Evolutionary conservation across 202 grass and related monocot species (phyloP), one percentile per base, ranked within the genome.

Genomic region (Panicum virgatum): DNA sequence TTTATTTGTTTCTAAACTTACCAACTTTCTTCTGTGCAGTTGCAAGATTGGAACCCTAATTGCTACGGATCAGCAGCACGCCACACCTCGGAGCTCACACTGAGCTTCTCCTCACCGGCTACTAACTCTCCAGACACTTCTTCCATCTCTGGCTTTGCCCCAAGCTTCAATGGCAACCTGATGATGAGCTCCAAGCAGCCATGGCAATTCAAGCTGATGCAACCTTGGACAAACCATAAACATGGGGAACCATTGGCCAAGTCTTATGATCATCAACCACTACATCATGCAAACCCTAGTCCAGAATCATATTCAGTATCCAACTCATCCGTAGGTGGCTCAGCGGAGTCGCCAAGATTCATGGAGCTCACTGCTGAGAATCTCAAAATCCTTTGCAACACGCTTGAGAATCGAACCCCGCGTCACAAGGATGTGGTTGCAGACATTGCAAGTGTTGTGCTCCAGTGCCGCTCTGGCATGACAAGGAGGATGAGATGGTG

Each of bases 321-420:
- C 22, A 91, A 39, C 43, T 78, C 79, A 73, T 76, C 88, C 1
- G 84, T 80, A n/a, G 56, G 76, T 8, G 45, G 15, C 25, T 27
- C 34, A 14, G 76, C 29, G 23, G 73, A 66, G 51, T 60, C 23
- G 16, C 79, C 90, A 13, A 98, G 83, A 75, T 94, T 94, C 88
- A 93, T 54, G 44, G 96, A 94, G 84, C 89, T 99, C 27, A 99
- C 72, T 1, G 96, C 93, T 0, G 91, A 93, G 83, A 99, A 96
- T 51, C 83, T 96, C 69, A 99, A 96, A 68, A 73, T 83, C 13
- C 50, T 99, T 12, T 96, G 89, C 75, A 64, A 82, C 14, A 22
- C 80, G 7, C 84, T 99, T 10, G 96, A 94, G 89, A 91, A 75
- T 27, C 68, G 46, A 20, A 83, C 84, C 16, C 80, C 87, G 1